Evolutionary conservation across 2,329 filamentous ascomycete species (phyloP).

Genomic region (Talaromyces amestolkiae): DNA sequence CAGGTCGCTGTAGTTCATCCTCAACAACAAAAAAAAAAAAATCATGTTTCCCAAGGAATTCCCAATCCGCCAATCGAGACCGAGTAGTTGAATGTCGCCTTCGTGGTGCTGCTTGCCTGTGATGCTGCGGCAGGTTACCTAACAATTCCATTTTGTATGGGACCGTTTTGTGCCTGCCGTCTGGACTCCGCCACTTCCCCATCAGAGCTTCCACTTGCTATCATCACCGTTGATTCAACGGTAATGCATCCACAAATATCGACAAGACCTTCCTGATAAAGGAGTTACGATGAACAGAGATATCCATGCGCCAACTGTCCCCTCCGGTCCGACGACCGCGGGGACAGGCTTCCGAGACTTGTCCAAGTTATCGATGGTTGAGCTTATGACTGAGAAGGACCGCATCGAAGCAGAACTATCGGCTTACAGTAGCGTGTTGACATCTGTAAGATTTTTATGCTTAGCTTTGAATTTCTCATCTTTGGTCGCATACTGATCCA

Average conservation of each 20-base stretch:
- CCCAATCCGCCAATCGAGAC: neutral
- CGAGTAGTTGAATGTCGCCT: neutral
- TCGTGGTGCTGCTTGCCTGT: neutral
- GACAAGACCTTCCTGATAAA: neutral
- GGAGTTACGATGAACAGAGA: constrained; percentile 55
- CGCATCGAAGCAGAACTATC: constrained; percentile 81
- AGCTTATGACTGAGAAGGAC: constrained; percentile 82
- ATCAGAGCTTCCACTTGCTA: neutral
- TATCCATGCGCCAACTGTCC: constrained; percentile 67
- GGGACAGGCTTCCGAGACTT: constrained; percentile 57
- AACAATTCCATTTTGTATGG: neutral
- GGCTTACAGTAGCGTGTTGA: constrained; percentile 79
- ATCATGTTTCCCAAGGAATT: no score
- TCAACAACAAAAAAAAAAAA: no score
- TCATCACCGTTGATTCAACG: neutral
- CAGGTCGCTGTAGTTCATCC: no score
- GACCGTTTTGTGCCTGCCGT: neutral
- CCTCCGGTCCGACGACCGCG: constrained; percentile 72
- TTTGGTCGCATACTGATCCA: constrained; percentile 22
- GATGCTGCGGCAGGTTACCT: neutral
- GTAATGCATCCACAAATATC: neutral
- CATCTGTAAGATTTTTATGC: constrained; percentile 62
- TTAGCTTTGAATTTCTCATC: neutral
- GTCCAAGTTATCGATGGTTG: constrained; percentile 66
- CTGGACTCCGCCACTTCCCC: neutral